Conservation (phyloP, 768 basidiomycete species). For the Ephemerocybe angulata region DNA sequence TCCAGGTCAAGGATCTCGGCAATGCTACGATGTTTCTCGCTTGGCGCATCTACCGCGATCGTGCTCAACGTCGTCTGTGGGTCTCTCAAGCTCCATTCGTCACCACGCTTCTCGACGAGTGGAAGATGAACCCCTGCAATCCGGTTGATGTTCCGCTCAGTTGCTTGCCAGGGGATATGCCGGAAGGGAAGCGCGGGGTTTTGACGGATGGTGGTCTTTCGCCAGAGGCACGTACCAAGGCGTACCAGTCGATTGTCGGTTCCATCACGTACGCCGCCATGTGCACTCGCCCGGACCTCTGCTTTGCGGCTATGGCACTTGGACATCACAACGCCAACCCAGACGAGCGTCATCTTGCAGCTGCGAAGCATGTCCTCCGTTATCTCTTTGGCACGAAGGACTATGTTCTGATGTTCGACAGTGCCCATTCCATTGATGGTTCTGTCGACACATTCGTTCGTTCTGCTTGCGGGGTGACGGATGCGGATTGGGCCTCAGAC, state of each 20-base stretch:
- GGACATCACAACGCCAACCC: slow-evolving; percentile 25
- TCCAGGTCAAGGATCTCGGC: slow-evolving; percentile 10
- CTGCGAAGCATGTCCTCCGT: slow-evolving; percentile 23
- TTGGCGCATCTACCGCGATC: slow-evolving; percentile 9
- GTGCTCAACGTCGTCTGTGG: slow-evolving; percentile 4
- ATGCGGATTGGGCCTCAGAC: slow-evolving; percentile 28
- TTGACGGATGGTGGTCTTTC: neutral
- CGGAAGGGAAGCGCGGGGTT: slow-evolving; percentile 19
- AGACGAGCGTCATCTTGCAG: slow-evolving; percentile 18
- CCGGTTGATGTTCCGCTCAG: slow-evolving; percentile 14
- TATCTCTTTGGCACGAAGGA: slow-evolving; percentile 26
- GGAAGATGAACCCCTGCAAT: slow-evolving; percentile 4
- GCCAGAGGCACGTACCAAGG: neutral
- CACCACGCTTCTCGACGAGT: slow-evolving; percentile 8
- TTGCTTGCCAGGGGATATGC: neutral
- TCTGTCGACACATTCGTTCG: neutral
- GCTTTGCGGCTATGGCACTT: slow-evolving; percentile 23
- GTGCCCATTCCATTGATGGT: neutral
- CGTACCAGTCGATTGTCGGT: slow-evolving; percentile 16
- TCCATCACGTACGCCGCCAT: slow-evolving; percentile 21
- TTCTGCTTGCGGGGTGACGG: slow-evolving; percentile 12
- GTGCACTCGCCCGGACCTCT: slow-evolving; percentile 29
- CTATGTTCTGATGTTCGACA: slow-evolving; percentile 12
- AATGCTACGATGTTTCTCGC: slow-evolving; percentile 21
- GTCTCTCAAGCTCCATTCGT: slow-evolving; percentile 15